These are phyloP conservation scores for Colletotrichum sidae DNA, from an alignment of 2,329 filamentous ascomycete genomes.

Conservation along the genomic window DNA sequence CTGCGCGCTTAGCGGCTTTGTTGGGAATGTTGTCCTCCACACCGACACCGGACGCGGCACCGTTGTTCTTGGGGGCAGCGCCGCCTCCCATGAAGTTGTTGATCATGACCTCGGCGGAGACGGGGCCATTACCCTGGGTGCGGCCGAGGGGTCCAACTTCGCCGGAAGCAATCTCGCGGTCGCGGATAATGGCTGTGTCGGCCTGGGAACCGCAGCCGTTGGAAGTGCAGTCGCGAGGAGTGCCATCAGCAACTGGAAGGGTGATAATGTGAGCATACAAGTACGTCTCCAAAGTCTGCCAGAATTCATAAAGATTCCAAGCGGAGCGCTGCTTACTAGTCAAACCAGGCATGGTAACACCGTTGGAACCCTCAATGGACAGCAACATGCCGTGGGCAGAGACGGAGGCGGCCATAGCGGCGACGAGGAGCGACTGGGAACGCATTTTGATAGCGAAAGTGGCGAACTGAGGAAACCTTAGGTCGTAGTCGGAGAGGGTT, in stretches of 20 bases:
- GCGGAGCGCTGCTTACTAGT: slow-evolving; percentile 30
- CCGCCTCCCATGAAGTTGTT: slow-evolving; percentile 68
- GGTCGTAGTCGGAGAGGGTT: slow-evolving; percentile 25
- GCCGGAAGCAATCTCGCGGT: slow-evolving; percentile 65
- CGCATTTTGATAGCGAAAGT: slow-evolving; percentile 38
- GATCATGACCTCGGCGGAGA: slow-evolving; percentile 69
- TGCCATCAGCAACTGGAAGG: slow-evolving; percentile 69
- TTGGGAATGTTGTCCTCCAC: slow-evolving; percentile 56
- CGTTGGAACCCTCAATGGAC: slow-evolving; percentile 68
- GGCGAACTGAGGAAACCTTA: slow-evolving; percentile 19
- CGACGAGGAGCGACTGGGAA: slow-evolving; percentile 51
- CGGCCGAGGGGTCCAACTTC: slow-evolving; percentile 71
- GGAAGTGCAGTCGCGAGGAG: slow-evolving; percentile 73
- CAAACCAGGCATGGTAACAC: slow-evolving; percentile 72
- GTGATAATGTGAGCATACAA: slow-evolving; percentile 16
- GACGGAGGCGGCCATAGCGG: slow-evolving; percentile 50
- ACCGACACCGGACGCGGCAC: slow-evolving; percentile 52
- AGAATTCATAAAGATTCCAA: neutral
- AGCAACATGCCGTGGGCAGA: slow-evolving; percentile 70
- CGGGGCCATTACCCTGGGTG: slow-evolving; percentile 68
- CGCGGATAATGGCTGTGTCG: slow-evolving; percentile 77
- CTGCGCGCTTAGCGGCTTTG: slow-evolving; percentile 36
- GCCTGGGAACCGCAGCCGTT: slow-evolving; percentile 73
- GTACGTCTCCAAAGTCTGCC: too few species aligned
- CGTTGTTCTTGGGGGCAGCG: slow-evolving; percentile 52